phyloP scores from a whole-genome alignment of 345 rosid genomes.

The Syzygium oleosum region DNA sequence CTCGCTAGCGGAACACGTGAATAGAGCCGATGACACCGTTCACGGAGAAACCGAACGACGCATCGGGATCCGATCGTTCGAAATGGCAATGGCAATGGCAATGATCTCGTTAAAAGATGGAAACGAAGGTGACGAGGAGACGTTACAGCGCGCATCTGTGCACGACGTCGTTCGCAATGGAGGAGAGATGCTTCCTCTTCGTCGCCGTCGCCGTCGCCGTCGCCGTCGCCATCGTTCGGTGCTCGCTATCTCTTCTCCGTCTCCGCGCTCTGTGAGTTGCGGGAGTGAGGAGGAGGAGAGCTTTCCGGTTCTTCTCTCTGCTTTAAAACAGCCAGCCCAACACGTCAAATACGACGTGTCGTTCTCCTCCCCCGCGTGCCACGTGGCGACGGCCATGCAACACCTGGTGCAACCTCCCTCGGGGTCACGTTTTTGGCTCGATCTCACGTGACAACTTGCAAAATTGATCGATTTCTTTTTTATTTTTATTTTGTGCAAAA shows the following conservation, averaged over 20 bases:
- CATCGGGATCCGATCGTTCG: background rate
- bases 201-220: constrained; percentile 11
- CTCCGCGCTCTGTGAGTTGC: background rate
- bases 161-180: constrained; percentile 68
- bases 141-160: constrained; percentile 55
- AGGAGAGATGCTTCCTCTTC: constrained; percentile 66
- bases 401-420: background rate
- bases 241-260: background rate
- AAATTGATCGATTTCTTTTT: background rate
- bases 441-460: background rate
- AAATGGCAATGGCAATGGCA: background rate
- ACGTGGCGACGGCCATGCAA: constrained; percentile 38
- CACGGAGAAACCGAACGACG: background rate
- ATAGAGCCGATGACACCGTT: background rate
- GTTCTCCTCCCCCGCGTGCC: background rate
- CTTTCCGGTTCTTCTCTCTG: background rate
- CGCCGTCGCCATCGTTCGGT: background rate
- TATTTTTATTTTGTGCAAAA: background rate
- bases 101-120: background rate
- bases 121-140: background rate
- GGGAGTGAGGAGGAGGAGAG: background rate
- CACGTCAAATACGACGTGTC: background rate
- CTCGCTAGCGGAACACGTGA: background rate
- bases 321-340: background rate
- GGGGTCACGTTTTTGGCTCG: background rate